A percentile compares a stretch with the other conserved stretches of the same genome.
These are phyloP conservation scores for Panicum miliaceum DNA, from an alignment of 176 grass and related monocot genomes.

Conservation along the genomic window DNA sequence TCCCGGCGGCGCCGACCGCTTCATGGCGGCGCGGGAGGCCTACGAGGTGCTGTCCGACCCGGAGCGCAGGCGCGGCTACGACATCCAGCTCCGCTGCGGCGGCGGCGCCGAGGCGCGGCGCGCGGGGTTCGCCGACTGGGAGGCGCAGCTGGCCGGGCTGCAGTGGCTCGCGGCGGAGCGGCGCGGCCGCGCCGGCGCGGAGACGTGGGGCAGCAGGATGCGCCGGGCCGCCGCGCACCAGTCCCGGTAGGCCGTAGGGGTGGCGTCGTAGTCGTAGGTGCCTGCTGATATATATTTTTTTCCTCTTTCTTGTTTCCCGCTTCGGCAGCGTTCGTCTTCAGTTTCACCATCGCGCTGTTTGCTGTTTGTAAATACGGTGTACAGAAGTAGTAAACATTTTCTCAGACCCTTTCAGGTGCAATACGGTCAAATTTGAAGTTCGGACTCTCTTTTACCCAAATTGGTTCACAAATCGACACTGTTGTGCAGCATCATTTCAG, in stretches of 20 bases:
- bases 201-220: conserved; percentile 67
- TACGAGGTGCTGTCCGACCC: conserved; percentile 92
- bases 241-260: background rate
- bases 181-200: conserved; percentile 9
- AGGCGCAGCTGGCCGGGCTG: conserved; percentile 60
- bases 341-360: background rate
- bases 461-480: background rate
- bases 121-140: conserved; percentile 54
- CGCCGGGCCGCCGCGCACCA: conserved; percentile 39
- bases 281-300: background rate
- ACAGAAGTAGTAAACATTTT: background rate
- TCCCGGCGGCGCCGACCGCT: conserved; percentile 51
- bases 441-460: background rate
- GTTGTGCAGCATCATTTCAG: background rate
- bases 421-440: background rate
- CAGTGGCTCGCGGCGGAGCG: conserved; percentile 45
- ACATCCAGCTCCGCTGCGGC: conserved; percentile 62
- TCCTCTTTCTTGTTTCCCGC: background rate
- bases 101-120: background rate
- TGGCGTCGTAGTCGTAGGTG: no score
- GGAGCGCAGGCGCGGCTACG: conserved; percentile 61
- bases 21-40: conserved; percentile 77
- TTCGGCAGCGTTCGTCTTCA: background rate
- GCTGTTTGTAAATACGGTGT: background rate
- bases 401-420: background rate